phyloP scores from a whole-genome alignment of 768 basidiomycete species.

The Calocybe gangraenosa region DNA sequence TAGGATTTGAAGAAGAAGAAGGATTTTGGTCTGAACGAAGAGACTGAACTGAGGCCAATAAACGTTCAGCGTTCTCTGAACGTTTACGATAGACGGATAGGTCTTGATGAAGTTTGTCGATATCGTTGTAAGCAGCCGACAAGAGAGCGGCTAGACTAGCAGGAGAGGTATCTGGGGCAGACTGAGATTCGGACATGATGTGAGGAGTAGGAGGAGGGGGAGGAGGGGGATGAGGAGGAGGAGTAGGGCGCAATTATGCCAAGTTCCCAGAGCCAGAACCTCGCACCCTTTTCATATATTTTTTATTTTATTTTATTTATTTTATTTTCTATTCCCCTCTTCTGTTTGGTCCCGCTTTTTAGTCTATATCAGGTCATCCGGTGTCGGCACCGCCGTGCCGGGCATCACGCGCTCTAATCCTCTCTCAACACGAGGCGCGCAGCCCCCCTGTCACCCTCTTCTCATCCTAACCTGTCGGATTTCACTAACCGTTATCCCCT shows the following conservation, averaged over 20 bases:
- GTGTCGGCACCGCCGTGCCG: constrained; percentile 21
- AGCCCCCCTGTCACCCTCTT: constrained; percentile 12
- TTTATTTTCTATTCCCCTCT: neutral
- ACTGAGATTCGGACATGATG: neutral
- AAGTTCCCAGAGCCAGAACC: neutral
- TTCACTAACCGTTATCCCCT: neutral
- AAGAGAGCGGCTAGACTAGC: constrained; percentile 58
- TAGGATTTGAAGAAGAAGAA: constrained; percentile 12
- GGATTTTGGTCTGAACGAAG: constrained; percentile 3
- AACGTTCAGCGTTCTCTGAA: constrained; percentile 52
- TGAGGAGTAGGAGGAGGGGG: neutral
- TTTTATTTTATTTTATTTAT: neutral
- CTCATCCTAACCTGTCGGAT: constrained; percentile 1
- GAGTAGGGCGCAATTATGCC: neutral
- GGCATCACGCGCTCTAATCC: constrained; percentile 20
- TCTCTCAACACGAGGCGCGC: constrained; percentile 17
- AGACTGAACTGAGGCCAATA: constrained; percentile 20
- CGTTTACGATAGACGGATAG: constrained; percentile 36
- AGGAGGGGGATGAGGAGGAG: neutral
- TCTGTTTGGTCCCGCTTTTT: neutral
- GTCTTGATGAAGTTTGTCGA: constrained; percentile 47
- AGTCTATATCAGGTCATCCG: constrained; percentile 4
- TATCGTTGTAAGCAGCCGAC: constrained; percentile 46
- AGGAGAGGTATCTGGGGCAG: constrained; percentile 8
- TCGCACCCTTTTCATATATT: constrained; percentile 3